Evolutionary conservation across 805 yeast species (phyloP), one percentile per base, ranked within the genome.

Genomic region (Nakazawaea ishiwadae): DNA sequence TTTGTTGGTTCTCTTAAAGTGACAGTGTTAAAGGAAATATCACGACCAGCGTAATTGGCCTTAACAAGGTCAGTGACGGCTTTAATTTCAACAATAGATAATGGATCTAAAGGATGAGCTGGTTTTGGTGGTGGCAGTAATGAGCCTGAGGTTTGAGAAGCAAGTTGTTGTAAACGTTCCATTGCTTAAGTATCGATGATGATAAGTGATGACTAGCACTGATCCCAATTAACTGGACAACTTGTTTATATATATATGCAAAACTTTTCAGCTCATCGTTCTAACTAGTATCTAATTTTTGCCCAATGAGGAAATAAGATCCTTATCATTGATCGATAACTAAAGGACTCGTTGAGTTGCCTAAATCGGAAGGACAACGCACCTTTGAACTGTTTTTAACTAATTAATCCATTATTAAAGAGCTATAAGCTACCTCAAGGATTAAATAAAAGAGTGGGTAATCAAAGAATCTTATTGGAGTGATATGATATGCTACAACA

Each of bases 1-100:
- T 83, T 84, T 46, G 77, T 63, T 47, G 91, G 91, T 63, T 84
- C 91, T 54, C 76, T 72, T 42, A 84, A 63, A 30, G 89, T 78
- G 48, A 84, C 70, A 27, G 86, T 79, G 63, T 83, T 84, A 70
- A 82, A 83, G 29, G 70, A 54, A 46, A 82, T 64, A 9, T 35
- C 44, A 38, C 59, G 66, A 16, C 75, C 75, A 35, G 63, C 56
- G 51, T 68, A 77, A 47, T 73, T 56, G 18, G 64, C 61, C 56
- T 71, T 74, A 45, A 84, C 66, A 35, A 78, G 58, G 30, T 60
- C 55, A n/a, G 83, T 69, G 20, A 73, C 79, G 11, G 75, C 68
- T 52, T 69, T 68, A 56, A 84, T 79, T 64, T 84, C 91, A 40
- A 56, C 73, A 19, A 75, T 69, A 36, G 81, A 63, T 48, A 84